phyloP scores from a whole-genome alignment of 495 filamentous ascomycete species.

The Diplogelasinospora grovesii region DNA sequence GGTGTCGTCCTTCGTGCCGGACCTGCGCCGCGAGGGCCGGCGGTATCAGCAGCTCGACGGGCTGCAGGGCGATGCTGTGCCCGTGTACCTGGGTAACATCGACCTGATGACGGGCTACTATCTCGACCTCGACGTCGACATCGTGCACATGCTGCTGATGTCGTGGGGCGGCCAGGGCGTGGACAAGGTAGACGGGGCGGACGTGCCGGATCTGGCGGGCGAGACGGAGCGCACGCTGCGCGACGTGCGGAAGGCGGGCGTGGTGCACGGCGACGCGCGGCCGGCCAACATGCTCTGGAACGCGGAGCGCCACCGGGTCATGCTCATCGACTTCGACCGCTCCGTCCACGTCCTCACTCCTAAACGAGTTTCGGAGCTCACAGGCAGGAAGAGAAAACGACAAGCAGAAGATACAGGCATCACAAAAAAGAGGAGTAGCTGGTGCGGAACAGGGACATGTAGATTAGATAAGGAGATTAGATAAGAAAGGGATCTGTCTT shows the following conservation, averaged over 20 bases:
- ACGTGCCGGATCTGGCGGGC: neutral
- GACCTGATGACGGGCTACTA: too few species aligned
- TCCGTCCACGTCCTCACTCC: too few species aligned
- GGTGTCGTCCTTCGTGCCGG: neutral
- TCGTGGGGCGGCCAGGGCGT: neutral
- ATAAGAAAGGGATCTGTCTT: too few species aligned
- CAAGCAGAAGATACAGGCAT: too few species aligned
- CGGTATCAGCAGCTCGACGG: neutral
- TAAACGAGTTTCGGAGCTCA: too few species aligned
- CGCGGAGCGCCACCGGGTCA: neutral
- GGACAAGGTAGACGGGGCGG: neutral
- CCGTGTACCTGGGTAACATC: too few species aligned
- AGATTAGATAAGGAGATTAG: too few species aligned
- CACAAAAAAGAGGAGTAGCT: too few species aligned
- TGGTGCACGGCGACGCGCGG: neutral
- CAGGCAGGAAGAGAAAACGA: too few species aligned
- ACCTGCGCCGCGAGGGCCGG: neutral
- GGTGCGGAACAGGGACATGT: too few species aligned
- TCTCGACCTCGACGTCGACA: too few species aligned
- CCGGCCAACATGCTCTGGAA: neutral
- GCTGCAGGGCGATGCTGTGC: neutral
- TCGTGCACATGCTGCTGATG: neutral
- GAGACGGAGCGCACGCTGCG: neutral
- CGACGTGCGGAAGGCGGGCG: neutral
- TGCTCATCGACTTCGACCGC: slow-evolving; percentile 1